Evolutionary conservation across 306 rosid species (phyloP), one percentile per base, ranked within the genome.

Genomic region (Cucurbita maxima): DNA sequence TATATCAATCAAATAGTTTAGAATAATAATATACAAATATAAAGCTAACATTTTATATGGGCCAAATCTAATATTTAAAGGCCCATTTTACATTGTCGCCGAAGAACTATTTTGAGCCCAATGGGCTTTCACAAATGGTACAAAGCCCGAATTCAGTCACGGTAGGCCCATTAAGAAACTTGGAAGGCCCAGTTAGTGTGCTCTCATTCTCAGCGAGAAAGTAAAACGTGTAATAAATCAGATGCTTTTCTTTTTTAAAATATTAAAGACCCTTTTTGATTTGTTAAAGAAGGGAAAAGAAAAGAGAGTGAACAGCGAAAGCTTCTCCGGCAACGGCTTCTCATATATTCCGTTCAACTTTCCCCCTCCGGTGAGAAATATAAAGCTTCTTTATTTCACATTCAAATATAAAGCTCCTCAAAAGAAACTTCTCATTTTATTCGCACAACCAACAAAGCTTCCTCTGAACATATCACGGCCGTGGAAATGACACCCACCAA

Each of bases 291-390:
- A 66, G 18, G 10, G 10, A 66, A 13, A 36, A 3, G 19, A 44
- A 43, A 38, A 6, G 20, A 14, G 54, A 43, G 10, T 3, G 37
- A 44, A 45, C 40, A 14, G 55, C 14, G 10, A 66, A 44, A 66
- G 72, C 19, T 66, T 66, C 70, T 66, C 54, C 72, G 52, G 72
- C 72, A 22, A 66, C 36, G 53, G 5, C 54, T 43, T 43, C 72
- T 54, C 6, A 66, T 66, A 66, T 66, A 66, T 66, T 66, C 72
- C 38, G 37, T 45, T 66, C 72, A 45, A 66, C 72, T 66, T 63
- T 66, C 37, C 34, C 19, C 30, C 51, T n/a, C 70, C 70, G 70
- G 50, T 38, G 10, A 60, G 0, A 37, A 3, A 5, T 5, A 5
- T 10, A 7, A 56, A 62, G 6, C 47, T 18, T 66, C 72, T 66